A percentile compares a stretch with the other conserved stretches of the same genome.
These are phyloP conservation scores for Hymenoscyphus scutula DNA, from an alignment of 2,329 filamentous ascomycete genomes.

Conservation along the genomic window DNA sequence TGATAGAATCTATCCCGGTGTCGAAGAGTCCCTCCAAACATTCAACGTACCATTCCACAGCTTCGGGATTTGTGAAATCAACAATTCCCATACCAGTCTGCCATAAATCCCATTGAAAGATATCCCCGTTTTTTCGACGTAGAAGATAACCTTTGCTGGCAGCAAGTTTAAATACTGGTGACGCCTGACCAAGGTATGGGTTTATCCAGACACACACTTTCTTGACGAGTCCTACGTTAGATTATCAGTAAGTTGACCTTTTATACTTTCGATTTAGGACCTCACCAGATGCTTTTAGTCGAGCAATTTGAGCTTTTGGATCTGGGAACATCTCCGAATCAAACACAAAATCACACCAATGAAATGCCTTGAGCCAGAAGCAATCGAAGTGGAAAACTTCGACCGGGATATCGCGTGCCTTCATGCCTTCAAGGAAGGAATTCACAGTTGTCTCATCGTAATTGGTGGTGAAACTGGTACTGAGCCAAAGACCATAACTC, in stretches of 20 bases:
- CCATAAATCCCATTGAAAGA: conserved; percentile 65
- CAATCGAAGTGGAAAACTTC: conserved; percentile 63
- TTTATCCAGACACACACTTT: conserved; percentile 61
- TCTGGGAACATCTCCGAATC: conserved; percentile 57
- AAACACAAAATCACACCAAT: conserved; percentile 64
- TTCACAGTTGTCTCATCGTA: conserved; percentile 59
- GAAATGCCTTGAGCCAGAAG: conserved; percentile 63
- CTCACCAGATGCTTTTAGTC: conserved; percentile 48
- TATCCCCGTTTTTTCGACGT: conserved; percentile 55
- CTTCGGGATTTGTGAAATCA: conserved; percentile 62
- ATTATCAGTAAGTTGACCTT: neutral
- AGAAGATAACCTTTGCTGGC: conserved; percentile 57
- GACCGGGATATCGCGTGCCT: conserved; percentile 53
- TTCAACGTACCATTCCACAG: conserved; percentile 52
- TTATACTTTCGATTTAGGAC: too few relatives aligned
- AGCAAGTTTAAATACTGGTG: conserved; percentile 55
- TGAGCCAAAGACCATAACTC: conserved; percentile 76
- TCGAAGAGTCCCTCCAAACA: conserved; percentile 55
- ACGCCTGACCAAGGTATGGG: conserved; percentile 59
- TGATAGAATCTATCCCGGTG: conserved; percentile 59
- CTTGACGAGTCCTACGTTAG: conserved; percentile 36
- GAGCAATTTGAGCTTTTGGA: conserved; percentile 51
- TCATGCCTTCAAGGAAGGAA: conserved; percentile 58
- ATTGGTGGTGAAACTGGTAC: conserved; percentile 64
- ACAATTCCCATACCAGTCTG: conserved; percentile 62